A percentile compares a stretch with the other conserved stretches of the same genome.
phyloP scores from a whole-genome alignment of 768 basidiomycete species.

The Leccinellum luteum region DNA sequence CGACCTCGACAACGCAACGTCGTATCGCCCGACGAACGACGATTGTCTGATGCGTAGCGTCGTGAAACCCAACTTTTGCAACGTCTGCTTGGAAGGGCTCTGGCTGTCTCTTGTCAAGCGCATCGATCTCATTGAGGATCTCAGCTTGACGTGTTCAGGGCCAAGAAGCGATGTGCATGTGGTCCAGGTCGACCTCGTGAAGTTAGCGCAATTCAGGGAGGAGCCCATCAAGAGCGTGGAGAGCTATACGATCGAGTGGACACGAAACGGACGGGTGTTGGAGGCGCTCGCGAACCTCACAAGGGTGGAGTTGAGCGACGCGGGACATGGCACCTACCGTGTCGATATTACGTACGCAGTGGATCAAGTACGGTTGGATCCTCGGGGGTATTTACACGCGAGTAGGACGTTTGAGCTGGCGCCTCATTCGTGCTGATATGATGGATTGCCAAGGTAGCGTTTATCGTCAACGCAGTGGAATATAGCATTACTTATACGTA shows the following conservation, averaged over 20 bases:
- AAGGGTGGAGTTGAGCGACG: constrained; percentile 38
- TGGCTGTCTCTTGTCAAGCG: constrained; percentile 64
- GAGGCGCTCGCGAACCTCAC: constrained; percentile 51
- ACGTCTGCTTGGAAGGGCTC: constrained; percentile 68
- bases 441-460: neutral
- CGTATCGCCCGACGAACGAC: constrained; percentile 80
- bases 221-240: constrained; percentile 33
- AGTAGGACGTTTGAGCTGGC: constrained; percentile 16
- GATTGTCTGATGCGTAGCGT: constrained; percentile 81
- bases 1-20: constrained; percentile 53
- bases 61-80: constrained; percentile 70
- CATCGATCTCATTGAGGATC: constrained; percentile 59
- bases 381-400: constrained; percentile 31
- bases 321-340: constrained; percentile 39
- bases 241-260: constrained; percentile 58
- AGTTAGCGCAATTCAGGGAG: constrained; percentile 57
- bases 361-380: constrained; percentile 54
- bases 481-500: constrained; percentile 12
- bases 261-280: constrained; percentile 44
- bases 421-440: neutral
- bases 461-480: neutral
- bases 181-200: constrained; percentile 52
- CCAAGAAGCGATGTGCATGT: constrained; percentile 34
- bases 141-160: constrained; percentile 39
- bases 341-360: constrained; percentile 51